Evolutionary conservation across 495 filamentous ascomycete genomes (phyloP).

Genomic region (Penicillium paxilli): DNA sequence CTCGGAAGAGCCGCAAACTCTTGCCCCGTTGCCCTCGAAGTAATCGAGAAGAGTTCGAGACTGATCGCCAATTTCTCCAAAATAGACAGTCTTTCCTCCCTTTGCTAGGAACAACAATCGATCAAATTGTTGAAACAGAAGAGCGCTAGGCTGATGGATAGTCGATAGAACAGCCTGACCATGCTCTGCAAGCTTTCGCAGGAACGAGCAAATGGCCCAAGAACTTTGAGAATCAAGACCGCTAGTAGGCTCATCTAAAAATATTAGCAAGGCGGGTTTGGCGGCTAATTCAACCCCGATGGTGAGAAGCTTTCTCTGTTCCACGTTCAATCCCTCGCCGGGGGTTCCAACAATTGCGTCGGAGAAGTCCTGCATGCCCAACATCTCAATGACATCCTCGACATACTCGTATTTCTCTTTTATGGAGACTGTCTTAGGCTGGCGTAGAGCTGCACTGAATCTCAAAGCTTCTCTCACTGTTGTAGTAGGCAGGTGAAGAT

Average conservation of each 20-base stretch:
- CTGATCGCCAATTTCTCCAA: slow-evolving; percentile 80
- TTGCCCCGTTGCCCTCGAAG: slow-evolving; percentile 74
- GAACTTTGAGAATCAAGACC: slow-evolving; percentile 84
- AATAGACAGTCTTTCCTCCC: slow-evolving; percentile 87
- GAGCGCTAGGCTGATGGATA: slow-evolving; percentile 90
- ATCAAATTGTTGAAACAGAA: slow-evolving; percentile 93
- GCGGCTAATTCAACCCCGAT: slow-evolving; percentile 92
- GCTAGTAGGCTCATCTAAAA: slow-evolving; percentile 92
- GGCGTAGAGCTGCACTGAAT: slow-evolving; percentile 83
- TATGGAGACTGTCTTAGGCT: slow-evolving; percentile 56
- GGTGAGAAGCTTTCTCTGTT: slow-evolving; percentile 85
- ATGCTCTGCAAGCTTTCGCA: slow-evolving; percentile 84
- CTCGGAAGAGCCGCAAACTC: slow-evolving; percentile 66
- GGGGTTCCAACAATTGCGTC: slow-evolving; percentile 46
- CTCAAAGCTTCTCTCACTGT: slow-evolving; percentile 81
- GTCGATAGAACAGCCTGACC: slow-evolving; percentile 90
- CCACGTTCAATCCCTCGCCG: slow-evolving; percentile 75
- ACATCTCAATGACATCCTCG: slow-evolving; percentile 53
- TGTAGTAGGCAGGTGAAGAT: slow-evolving; percentile 78
- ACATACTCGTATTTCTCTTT: slow-evolving; percentile 52
- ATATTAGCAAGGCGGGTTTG: slow-evolving; percentile 85
- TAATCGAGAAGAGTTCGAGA: slow-evolving; percentile 69
- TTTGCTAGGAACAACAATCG: slow-evolving; percentile 78
- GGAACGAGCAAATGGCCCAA: slow-evolving; percentile 77
- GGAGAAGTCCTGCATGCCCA: slow-evolving; percentile 49